A percentile compares a stretch with the other conserved stretches of the same genome.
phyloP scores from a whole-genome alignment of 352 stramenopile genomes.

The Phytophthora pinifolia region DNA sequence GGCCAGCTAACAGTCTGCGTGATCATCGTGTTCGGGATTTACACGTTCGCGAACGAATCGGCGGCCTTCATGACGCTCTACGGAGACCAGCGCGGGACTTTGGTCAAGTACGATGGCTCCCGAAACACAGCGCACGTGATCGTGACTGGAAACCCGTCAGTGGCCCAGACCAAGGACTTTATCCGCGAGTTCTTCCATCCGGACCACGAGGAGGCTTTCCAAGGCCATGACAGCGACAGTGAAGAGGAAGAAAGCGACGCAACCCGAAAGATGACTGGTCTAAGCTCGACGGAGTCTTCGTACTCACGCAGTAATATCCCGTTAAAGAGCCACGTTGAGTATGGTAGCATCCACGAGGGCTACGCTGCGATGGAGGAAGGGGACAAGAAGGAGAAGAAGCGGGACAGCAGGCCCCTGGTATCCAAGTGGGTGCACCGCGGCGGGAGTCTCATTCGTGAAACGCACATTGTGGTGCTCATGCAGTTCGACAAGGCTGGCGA shows the following conservation, averaged over 20 bases:
- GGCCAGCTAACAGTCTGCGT: constrained; percentile 75
- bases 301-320: constrained; percentile 12
- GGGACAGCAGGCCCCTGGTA: constrained; percentile 23
- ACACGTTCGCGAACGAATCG: constrained; percentile 85
- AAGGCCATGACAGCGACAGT: constrained; percentile 20
- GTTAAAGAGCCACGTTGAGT: constrained; percentile 21
- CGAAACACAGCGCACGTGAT: constrained; percentile 81
- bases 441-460: constrained; percentile 61
- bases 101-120: constrained; percentile 61
- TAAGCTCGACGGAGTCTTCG: constrained; percentile 13
- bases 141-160: constrained; percentile 81
- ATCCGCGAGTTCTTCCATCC: constrained; percentile 90
- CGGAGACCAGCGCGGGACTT: constrained; percentile 56
- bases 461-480: constrained; percentile 80
- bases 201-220: constrained; percentile 63
- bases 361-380: constrained; percentile 38
- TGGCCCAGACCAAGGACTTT: constrained; percentile 82
- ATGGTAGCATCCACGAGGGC: constrained; percentile 31
- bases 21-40: constrained; percentile 88
- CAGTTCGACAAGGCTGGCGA: constrained; percentile 62
- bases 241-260: constrained; percentile 22
- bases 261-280: not conserved
- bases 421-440: constrained; percentile 56
- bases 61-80: constrained; percentile 79
- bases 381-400: constrained; percentile 20